A percentile compares a stretch with the other conserved stretches of the same genome.
These are phyloP conservation scores for Hericium alpestre DNA, from an alignment of 768 basidiomycete species.

Conservation along the genomic window DNA sequence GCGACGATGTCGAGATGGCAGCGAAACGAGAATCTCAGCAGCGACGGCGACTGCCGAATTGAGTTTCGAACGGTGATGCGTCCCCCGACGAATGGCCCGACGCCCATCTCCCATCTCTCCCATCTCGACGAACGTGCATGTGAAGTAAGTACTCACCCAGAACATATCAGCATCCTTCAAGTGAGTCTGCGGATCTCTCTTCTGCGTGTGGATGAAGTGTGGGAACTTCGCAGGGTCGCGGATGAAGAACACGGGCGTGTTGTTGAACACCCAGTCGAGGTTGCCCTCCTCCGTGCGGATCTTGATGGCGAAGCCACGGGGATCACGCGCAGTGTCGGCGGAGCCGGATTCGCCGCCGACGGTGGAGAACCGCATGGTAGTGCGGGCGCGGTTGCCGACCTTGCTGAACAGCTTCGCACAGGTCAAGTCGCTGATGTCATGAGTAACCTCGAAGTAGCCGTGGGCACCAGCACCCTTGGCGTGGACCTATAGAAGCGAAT, in stretches of 20 bases:
- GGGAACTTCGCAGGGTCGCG: slow-evolving; percentile 83
- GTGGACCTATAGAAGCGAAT: slow-evolving; percentile 48
- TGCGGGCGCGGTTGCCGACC: slow-evolving; percentile 56
- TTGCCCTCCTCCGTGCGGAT: slow-evolving; percentile 87
- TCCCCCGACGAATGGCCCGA: too few species aligned
- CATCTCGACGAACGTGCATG: background rate
- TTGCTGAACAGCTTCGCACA: slow-evolving; percentile 56
- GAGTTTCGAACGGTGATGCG: too few species aligned
- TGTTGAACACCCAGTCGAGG: slow-evolving; percentile 88
- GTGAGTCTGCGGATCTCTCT: slow-evolving; percentile 86
- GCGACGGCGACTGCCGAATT: too few species aligned
- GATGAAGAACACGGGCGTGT: slow-evolving; percentile 88
- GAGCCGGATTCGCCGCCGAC: slow-evolving; percentile 85
- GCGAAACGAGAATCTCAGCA: background rate
- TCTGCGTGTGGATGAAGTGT: slow-evolving; percentile 91
- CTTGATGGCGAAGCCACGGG: slow-evolving; percentile 87
- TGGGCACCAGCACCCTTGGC: slow-evolving; percentile 91
- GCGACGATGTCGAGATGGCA: too few species aligned
- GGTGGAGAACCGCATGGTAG: slow-evolving; percentile 86
- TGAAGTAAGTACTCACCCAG: slow-evolving; percentile 41
- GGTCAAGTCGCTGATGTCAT: slow-evolving; percentile 75
- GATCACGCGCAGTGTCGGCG: slow-evolving; percentile 87
- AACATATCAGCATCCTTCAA: slow-evolving; percentile 80
- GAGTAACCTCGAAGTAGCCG: slow-evolving; percentile 85
- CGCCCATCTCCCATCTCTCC: background rate